Evolutionary conservation across 805 yeast genomes (phyloP).

Genomic region (Metschnikowia picachoensis): DNA sequence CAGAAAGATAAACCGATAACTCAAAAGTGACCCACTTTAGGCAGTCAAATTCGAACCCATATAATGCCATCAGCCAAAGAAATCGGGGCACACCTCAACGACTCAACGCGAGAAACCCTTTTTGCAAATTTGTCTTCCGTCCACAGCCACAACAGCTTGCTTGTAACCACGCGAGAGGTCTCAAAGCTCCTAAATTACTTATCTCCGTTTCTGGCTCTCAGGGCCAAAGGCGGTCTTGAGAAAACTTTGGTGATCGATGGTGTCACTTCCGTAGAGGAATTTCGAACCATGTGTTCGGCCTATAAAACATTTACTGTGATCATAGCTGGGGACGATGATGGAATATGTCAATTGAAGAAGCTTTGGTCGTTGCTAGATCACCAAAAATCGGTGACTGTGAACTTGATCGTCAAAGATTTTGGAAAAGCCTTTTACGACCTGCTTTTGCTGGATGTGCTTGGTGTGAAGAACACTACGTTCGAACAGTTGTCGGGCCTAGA

Average conservation of each 20-base stretch:
- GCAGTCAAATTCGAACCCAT: too few species aligned
- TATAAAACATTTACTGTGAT: constrained; percentile 9
- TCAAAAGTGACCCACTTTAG: too few species aligned
- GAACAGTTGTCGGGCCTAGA: constrained; percentile 12
- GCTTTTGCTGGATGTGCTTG: constrained; percentile 23
- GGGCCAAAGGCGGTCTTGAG: constrained; percentile 45
- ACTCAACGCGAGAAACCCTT: constrained; percentile 20
- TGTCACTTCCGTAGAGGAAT: constrained; percentile 1
- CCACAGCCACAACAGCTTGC: constrained; percentile 22
- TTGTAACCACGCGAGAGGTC: constrained; percentile 43
- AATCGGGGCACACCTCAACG: constrained; percentile 16
- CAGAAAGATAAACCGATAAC: too few species aligned
- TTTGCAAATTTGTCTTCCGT: constrained; percentile 21
- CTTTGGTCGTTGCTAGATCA: constrained; percentile 9
- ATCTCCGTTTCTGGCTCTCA: constrained; percentile 52
- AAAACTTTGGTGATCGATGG: constrained; percentile 14
- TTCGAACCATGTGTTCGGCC: background rate
- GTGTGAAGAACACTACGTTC: constrained; percentile 15
- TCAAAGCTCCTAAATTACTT: constrained; percentile 50
- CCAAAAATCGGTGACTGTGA: constrained; percentile 16
- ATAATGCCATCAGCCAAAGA: background rate
- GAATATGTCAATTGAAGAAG: constrained; percentile 4
- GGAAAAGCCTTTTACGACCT: constrained; percentile 30
- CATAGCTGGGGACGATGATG: constrained; percentile 3
- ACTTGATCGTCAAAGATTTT: constrained; percentile 34